A percentile compares a stretch with the other conserved stretches of the same genome.
These are phyloP conservation scores for Zizania latifolia DNA, from an alignment of 176 grass and related monocot species.

Conservation along the genomic window DNA sequence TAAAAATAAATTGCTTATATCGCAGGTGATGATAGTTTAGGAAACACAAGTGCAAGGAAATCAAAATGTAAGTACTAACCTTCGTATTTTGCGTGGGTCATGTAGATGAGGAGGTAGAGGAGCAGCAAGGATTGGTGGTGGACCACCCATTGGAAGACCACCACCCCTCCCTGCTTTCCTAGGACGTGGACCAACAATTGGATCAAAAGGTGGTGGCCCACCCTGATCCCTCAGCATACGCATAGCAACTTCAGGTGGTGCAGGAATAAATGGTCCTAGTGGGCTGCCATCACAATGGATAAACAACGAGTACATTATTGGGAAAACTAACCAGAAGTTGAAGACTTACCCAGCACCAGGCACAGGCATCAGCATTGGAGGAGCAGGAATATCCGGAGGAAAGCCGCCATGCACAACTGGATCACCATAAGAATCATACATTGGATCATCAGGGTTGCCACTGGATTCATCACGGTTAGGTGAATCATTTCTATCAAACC, in stretches of 20 bases:
- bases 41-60: too few relatives aligned
- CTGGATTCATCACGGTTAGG: conserved; percentile 49
- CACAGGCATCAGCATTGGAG: conserved; percentile 83
- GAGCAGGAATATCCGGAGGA: conserved; percentile 68
- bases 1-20: not conserved
- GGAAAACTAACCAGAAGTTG: conserved; percentile 12
- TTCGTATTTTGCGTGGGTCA: conserved; percentile 90
- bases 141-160: conserved; percentile 39
- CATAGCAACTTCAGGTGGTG: conserved; percentile 94
- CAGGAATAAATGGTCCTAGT: conserved; percentile 92
- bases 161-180: conserved; percentile 53
- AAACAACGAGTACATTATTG: not conserved
- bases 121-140: conserved; percentile 40
- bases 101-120: conserved; percentile 52
- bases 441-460: conserved; percentile 56
- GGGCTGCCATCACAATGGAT: conserved; percentile 47
- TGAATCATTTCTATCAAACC: conserved; percentile 52
- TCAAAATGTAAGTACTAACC: too few relatives aligned
- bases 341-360: conserved; percentile 88
- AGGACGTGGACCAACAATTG: conserved; percentile 40
- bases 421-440: conserved; percentile 70
- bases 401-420: conserved; percentile 59
- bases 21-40: not conserved
- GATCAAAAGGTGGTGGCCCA: conserved; percentile 55
- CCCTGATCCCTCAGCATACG: conserved; percentile 91